Evolutionary conservation across 108 stramenopile genomes (phyloP), one percentile per base, ranked within the genome.

Genomic region (Conticribra weissflogii): DNA sequence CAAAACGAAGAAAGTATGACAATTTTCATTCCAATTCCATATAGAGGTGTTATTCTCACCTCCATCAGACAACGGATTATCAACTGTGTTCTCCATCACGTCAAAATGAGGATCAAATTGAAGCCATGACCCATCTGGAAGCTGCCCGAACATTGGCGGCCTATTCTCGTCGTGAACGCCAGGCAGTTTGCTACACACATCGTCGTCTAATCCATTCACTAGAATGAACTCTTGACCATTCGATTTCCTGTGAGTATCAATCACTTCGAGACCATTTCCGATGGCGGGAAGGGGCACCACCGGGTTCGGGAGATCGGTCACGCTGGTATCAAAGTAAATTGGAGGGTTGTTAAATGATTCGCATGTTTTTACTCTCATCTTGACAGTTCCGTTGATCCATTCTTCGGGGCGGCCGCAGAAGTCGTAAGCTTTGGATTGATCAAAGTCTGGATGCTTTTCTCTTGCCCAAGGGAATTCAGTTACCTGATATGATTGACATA

Each of bases 1-100:
- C 58, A 85, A 84, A 56, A 85, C 85, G 34, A 85, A 33, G 52
- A 83, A 88, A 25, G 68, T 85, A 33, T 67, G 64, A 75, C 87
- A 88, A 5, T 34, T 54, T 3, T 62, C 76, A 58, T 56, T 36
- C 46, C 27, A 59, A 33, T 22, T 58, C 2, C 72, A 73, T 36
- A 63, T 31, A 54, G 58, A 21, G 8, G 52, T 56, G 0, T 78
- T 17, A 1, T 62, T 41, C 12, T 80, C 76, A n/a, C 87, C 87
- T 27, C 87, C 87, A 74, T 88, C 87, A 15, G 34, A 27, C 17
- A 83, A 36, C 32, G 85, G 85, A 58, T 30, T 57, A 3, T 85
- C 84, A 3, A 85, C 49, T 8, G 79, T 78, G 34, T 88, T 88
- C 7, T 82, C 78, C 27, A 44, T 54, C 12, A 87, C 54, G 3